Conservation (phyloP, 345 rosid genomes). For the Rhizophora apiculata region DNA sequence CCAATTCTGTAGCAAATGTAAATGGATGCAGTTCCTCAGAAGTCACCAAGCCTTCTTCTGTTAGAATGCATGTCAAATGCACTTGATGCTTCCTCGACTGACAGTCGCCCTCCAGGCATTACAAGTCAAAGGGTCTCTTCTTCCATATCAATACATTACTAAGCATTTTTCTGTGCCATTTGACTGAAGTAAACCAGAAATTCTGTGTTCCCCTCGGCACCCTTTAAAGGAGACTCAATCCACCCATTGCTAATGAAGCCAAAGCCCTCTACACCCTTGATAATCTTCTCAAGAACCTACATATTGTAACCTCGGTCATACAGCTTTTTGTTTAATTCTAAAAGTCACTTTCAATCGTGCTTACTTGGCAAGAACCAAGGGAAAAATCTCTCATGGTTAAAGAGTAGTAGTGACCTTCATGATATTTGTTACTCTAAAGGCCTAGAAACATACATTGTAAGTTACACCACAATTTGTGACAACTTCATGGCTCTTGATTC, state of each 20-base stretch:
- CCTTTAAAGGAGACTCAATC: constrained; percentile 90
- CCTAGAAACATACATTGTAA: too few relatives aligned
- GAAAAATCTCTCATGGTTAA: too few relatives aligned
- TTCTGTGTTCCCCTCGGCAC: constrained; percentile 88
- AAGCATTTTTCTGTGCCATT: constrained; percentile 27
- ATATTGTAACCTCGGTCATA: not conserved
- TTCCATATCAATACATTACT: not conserved
- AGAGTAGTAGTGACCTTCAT: too few relatives aligned
- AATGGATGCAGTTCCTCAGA: not conserved
- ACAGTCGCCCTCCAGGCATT: not conserved
- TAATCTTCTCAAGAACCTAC: constrained; percentile 80
- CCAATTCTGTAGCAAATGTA: not conserved
- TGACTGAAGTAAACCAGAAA: constrained; percentile 71
- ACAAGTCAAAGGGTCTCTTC: not conserved
- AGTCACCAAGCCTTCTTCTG: not conserved
- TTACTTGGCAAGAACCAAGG: too few relatives aligned
- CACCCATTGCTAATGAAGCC: constrained; percentile 72
- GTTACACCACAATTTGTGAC: too few relatives aligned
- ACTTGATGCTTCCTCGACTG: not conserved
- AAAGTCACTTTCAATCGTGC: not conserved
- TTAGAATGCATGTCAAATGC: not conserved
- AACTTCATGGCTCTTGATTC: too few relatives aligned
- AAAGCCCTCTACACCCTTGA: constrained; percentile 63
- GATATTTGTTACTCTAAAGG: too few relatives aligned
- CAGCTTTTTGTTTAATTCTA: not conserved